Percentiles rank a stretch among this genome's conserved stretches.
These are phyloP conservation scores for Hemileia vastatrix DNA, from an alignment of 1,284 basidiomycete genomes.

Conservation along the genomic window DNA sequence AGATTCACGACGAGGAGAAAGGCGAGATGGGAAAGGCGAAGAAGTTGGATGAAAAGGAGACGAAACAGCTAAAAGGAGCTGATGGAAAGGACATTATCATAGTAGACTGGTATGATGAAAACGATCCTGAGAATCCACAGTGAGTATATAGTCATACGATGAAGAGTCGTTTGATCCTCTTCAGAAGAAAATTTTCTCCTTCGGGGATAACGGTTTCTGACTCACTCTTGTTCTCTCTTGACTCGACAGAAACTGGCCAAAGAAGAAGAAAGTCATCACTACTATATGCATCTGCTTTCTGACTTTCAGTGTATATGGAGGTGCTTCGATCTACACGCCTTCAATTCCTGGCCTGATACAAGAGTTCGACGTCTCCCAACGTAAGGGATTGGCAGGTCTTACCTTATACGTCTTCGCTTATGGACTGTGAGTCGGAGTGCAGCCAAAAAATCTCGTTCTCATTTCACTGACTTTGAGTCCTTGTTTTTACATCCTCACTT, in stretches of 20 bases:
- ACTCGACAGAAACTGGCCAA: not conserved
- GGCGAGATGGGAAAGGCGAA: too few species aligned
- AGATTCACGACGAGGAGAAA: too few species aligned
- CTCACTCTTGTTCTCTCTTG: not conserved
- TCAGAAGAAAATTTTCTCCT: not conserved
- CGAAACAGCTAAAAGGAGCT: too few species aligned
- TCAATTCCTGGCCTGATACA: too few species aligned
- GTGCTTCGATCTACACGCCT: too few species aligned
- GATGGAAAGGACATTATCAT: slow-evolving; percentile 30
- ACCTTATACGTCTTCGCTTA: not conserved
- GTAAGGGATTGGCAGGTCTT: too few species aligned
- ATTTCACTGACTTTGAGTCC: not conserved
- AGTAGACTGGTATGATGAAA: slow-evolving; percentile 34
- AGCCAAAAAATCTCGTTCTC: too few species aligned
- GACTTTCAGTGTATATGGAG: slow-evolving; percentile 33
- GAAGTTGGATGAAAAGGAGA: too few species aligned
- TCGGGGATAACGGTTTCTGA: slow-evolving; percentile 3
- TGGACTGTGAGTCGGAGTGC: not conserved
- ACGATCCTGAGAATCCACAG: slow-evolving; percentile 38
- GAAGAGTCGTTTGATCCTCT: not conserved
- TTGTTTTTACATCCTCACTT: not conserved
- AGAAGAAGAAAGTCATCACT: not conserved
- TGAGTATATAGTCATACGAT: too few species aligned
- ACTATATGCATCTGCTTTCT: slow-evolving; percentile 27
- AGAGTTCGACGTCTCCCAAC: too few species aligned